A percentile compares a stretch with the other conserved stretches of the same genome.
phyloP scores from a whole-genome alignment of 805 yeast species.

The Hanseniaspora guilliermondii region DNA sequence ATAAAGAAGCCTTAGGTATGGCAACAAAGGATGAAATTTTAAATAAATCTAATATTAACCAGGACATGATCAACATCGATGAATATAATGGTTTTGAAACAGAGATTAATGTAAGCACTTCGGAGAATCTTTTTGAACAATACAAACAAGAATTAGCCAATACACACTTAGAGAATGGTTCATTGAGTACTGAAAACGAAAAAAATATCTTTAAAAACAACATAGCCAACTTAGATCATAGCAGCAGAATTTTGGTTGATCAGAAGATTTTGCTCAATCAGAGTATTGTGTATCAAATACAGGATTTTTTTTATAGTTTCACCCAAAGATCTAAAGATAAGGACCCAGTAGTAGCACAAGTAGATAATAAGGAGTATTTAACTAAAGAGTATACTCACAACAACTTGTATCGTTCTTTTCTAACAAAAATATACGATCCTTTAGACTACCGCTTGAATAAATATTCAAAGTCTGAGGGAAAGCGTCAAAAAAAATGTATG shows the following conservation, averaged over 20 bases:
- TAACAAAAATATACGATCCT: not conserved
- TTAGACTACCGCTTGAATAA: not conserved
- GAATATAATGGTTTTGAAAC: constrained; percentile 3
- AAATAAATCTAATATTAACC: not conserved
- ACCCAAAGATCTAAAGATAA: not conserved
- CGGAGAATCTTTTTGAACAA: not conserved
- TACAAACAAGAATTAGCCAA: not conserved
- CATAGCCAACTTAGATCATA: not conserved
- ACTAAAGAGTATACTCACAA: not conserved
- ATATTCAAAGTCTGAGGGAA: not conserved
- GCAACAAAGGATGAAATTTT: not conserved
- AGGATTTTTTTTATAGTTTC: constrained; percentile 4
- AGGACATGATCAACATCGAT: not conserved
- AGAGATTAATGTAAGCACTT: not conserved
- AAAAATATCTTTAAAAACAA: not conserved
- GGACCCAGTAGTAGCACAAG: not conserved
- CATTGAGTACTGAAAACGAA: not conserved
- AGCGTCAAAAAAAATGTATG: not conserved
- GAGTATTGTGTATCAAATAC: not conserved
- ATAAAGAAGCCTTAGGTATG: not conserved
- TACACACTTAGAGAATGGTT: not conserved
- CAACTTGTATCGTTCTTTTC: not conserved
- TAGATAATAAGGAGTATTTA: not conserved
- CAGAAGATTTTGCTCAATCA: not conserved
- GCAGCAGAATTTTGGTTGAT: not conserved